Evolutionary conservation across 1,284 basidiomycete species (phyloP).

Genomic region (Neotropicomus parvogracilis): DNA sequence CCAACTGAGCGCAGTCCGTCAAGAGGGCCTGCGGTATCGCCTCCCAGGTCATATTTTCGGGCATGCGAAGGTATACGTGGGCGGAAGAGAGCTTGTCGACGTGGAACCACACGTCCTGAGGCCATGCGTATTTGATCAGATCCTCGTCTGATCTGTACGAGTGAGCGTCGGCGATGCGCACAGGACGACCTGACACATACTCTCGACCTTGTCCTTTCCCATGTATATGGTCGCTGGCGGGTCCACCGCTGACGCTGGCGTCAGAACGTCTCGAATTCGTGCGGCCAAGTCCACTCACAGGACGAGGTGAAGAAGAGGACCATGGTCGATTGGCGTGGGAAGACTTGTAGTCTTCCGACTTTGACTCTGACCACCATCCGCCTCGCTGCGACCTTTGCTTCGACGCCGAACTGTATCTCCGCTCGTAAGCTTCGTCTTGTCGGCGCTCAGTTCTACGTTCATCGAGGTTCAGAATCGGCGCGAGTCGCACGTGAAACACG

Average conservation of each 20-base stretch:
- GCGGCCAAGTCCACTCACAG: slow-evolving; percentile 34
- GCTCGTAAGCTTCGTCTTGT: slow-evolving; percentile 6
- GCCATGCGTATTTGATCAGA: slow-evolving; percentile 88
- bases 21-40: slow-evolving; percentile 77
- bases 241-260: slow-evolving; percentile 39
- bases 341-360: background rate
- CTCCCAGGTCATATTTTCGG: slow-evolving; percentile 81
- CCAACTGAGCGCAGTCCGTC: slow-evolving; percentile 87
- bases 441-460: slow-evolving; percentile 2
- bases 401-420: background rate
- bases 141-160: slow-evolving; percentile 73
- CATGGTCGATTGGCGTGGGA: slow-evolving; percentile 39
- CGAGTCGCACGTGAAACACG: background rate
- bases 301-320: slow-evolving; percentile 70
- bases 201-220: slow-evolving; percentile 96
- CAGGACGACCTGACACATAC: slow-evolving; percentile 46
- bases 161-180: slow-evolving; percentile 12
- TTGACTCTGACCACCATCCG: slow-evolving; percentile 7
- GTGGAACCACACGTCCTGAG: slow-evolving; percentile 78
- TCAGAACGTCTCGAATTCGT: background rate
- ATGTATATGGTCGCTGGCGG: slow-evolving; percentile 84
- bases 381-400: background rate
- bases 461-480: background rate
- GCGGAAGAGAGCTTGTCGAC: slow-evolving; percentile 91
- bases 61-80: slow-evolving; percentile 90